Evolutionary conservation across 1,139 yeast species (phyloP).

Genomic region (Debaryomyces nepalensis): DNA sequence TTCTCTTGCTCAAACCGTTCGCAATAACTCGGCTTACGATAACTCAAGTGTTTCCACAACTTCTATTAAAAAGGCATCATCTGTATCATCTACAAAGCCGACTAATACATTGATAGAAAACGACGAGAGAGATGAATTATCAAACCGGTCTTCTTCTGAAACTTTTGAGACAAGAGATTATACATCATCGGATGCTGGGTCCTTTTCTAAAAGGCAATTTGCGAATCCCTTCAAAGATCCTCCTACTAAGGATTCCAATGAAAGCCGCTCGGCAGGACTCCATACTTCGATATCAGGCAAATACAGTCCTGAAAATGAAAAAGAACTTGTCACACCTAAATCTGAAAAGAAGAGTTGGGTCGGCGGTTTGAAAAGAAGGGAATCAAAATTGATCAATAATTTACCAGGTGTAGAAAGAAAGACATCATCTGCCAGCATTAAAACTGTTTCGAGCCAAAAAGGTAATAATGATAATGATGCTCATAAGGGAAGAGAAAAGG

Average conservation of each 20-base stretch:
- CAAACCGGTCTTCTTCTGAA: conserved; percentile 14
- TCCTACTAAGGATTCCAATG: conserved; percentile 14
- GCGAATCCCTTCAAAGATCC: conserved; percentile 39
- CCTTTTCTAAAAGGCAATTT: conserved; percentile 20
- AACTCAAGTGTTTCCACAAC: conserved; percentile 16
- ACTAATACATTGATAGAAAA: conserved; percentile 7
- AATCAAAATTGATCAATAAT: conserved; percentile 24
- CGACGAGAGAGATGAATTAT: conserved; percentile 13
- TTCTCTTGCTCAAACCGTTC: conserved; percentile 16
- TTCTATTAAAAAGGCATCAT: conserved; percentile 17
- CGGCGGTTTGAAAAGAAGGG: conserved; percentile 44
- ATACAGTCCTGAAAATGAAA: conserved; percentile 7
- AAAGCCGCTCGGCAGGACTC: background rate
- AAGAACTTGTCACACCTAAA: conserved; percentile 5
- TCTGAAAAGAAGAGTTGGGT: conserved; percentile 50
- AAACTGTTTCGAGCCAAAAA: conserved; percentile 19
- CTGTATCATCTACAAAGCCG: conserved; percentile 10
- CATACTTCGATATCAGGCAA: conserved; percentile 2
- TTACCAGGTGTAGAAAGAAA: conserved; percentile 18
- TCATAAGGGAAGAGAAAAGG: conserved; percentile 19
- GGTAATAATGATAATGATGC: conserved; percentile 11
- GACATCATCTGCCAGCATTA: conserved; percentile 17
- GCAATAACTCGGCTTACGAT: conserved; percentile 5
- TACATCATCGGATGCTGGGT: conserved; percentile 15
- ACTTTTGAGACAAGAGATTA: conserved; percentile 12